Percentiles rank a stretch among this genome's conserved stretches.
phyloP scores from a whole-genome alignment of 1,284 basidiomycete genomes.

The Cutaneotrichosporon cavernicola region DNA sequence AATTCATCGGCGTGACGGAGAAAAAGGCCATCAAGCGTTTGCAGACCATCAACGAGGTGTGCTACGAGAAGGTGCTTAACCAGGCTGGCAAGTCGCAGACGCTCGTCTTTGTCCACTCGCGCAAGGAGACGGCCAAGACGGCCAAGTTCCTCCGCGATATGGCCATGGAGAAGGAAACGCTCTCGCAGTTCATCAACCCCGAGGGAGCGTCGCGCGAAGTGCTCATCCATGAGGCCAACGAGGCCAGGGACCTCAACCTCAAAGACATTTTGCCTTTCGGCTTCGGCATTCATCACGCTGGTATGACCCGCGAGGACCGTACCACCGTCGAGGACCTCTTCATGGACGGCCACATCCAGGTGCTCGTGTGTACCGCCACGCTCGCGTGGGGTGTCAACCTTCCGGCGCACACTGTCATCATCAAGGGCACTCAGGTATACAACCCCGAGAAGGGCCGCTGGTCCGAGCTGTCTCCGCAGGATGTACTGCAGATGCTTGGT shows the following conservation, averaged over 20 bases:
- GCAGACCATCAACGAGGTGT: conserved; percentile 98
- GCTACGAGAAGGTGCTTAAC: conserved; percentile 96
- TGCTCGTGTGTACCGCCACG: conserved; percentile 94
- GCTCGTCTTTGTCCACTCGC: conserved; percentile 95
- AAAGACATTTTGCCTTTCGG: conserved; percentile 93
- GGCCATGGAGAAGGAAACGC: conserved; percentile 94
- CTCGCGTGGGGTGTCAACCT: conserved; percentile 99
- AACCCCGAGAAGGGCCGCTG: conserved; percentile 98
- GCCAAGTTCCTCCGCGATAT: conserved; percentile 91
- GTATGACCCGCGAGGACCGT: conserved; percentile 93
- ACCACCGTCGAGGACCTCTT: conserved; percentile 93
- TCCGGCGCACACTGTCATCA: conserved; percentile 96
- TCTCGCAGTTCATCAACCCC: conserved; percentile 90
- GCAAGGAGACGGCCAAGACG: conserved; percentile 98
- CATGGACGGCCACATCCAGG: conserved; percentile 86
- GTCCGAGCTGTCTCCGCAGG: conserved; percentile 94
- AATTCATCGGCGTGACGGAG: conserved; percentile 97
- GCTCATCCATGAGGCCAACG: conserved; percentile 75
- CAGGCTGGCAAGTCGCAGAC: conserved; percentile 77
- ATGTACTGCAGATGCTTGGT: conserved; percentile 98
- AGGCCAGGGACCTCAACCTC: conserved; percentile 79
- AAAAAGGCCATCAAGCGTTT: conserved; percentile 99
- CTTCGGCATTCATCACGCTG: conserved; percentile 98
- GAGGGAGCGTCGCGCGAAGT: conserved; percentile 87
- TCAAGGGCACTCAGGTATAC: conserved; percentile 99